phyloP scores from a whole-genome alignment of 768 basidiomycete genomes.

The Leccinellum rugosiceps region DNA sequence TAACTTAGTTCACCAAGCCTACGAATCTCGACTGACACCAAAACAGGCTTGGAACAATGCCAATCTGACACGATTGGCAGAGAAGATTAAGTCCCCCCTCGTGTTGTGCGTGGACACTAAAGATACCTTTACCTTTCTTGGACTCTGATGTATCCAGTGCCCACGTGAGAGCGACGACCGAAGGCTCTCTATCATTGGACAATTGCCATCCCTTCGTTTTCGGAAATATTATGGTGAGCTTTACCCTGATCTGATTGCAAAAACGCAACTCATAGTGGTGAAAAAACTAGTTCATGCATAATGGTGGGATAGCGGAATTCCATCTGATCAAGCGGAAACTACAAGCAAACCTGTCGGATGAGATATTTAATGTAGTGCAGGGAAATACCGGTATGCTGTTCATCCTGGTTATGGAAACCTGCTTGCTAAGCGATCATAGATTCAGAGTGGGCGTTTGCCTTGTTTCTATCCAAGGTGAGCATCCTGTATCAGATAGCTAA shows the following conservation, averaged over 20 bases:
- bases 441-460: constrained; percentile 96
- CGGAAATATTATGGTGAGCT: constrained; percentile 82
- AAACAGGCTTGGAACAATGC: constrained; percentile 93
- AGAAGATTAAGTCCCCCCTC: constrained; percentile 94
- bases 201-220: constrained; percentile 95
- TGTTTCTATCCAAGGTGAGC: constrained; percentile 78
- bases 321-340: constrained; percentile 73
- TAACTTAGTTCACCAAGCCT: constrained; percentile 32
- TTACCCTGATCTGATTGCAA: neutral
- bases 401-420: neutral
- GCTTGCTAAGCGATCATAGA: constrained; percentile 42
- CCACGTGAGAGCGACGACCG: constrained; percentile 92
- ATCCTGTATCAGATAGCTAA: neutral
- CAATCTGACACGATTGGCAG: constrained; percentile 89
- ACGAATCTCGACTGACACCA: constrained; percentile 8
- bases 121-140: neutral
- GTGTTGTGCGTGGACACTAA: constrained; percentile 67
- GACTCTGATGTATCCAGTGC: constrained; percentile 43
- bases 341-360: constrained; percentile 74
- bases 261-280: neutral
- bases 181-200: constrained; percentile 85
- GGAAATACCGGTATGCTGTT: constrained; percentile 79
- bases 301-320: constrained; percentile 91
- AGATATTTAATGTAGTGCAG: constrained; percentile 80
- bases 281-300: constrained; percentile 85